These are phyloP conservation scores for Penicillium turbatum DNA, from an alignment of 495 filamentous ascomycete genomes.

Conservation along the genomic window DNA sequence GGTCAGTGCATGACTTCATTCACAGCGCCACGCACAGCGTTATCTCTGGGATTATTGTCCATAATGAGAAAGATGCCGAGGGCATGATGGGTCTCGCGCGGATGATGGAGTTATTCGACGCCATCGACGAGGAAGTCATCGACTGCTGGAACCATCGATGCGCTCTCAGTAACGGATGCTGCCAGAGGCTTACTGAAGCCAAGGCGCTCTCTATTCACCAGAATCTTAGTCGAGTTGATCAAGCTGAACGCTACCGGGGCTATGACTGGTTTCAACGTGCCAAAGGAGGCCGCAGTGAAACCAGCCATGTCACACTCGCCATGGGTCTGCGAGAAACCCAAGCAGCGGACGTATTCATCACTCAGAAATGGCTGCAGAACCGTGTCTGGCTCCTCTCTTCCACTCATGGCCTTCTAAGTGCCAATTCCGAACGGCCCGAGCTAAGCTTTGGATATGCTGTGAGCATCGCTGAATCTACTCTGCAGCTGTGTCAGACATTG, in stretches of 20 bases:
- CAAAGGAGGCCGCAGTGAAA: constrained; percentile 21
- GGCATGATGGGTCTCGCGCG: constrained; percentile 42
- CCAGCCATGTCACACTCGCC: constrained; percentile 36
- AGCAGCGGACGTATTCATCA: constrained; percentile 63
- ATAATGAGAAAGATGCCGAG: constrained; percentile 42
- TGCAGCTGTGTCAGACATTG: constrained; percentile 59
- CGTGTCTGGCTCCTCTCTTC: constrained; percentile 70
- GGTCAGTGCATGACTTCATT: constrained; percentile 37
- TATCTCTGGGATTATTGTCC: constrained; percentile 42
- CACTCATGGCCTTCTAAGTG: constrained; percentile 51
- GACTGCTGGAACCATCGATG: constrained; percentile 42
- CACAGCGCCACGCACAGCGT: constrained; percentile 37
- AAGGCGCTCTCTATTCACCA: constrained; percentile 37
- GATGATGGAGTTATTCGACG: constrained; percentile 42
- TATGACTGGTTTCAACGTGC: constrained; percentile 64
- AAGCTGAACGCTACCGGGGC: constrained; percentile 42
- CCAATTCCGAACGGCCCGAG: constrained; percentile 47
- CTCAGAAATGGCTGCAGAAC: constrained; percentile 81
- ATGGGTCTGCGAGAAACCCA: constrained; percentile 61
- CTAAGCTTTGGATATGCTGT: constrained; percentile 68
- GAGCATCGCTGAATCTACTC: constrained; percentile 62
- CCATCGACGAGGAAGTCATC: constrained; percentile 42
- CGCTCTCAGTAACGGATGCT: constrained; percentile 30
- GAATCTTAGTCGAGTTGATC: constrained; percentile 28
- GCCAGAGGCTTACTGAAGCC: constrained; percentile 31